Evolutionary conservation across 2,329 filamentous ascomycete genomes (phyloP).

Genomic region (Talaromyces sp.): DNA sequence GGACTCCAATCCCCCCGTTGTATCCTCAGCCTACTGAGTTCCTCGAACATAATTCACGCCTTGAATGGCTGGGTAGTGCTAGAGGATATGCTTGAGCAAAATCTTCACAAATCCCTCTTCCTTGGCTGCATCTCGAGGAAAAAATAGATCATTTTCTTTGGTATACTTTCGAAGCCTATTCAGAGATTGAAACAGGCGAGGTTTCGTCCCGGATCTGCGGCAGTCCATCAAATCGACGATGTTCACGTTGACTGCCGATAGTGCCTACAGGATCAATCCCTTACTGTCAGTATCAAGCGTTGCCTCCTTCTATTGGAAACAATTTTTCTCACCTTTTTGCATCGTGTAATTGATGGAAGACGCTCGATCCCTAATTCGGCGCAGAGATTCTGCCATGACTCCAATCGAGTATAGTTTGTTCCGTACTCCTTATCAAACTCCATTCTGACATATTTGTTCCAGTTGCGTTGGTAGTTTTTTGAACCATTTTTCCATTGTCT

Average conservation of each 20-base stretch:
- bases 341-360: slow-evolving; percentile 26
- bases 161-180: slow-evolving; percentile 22
- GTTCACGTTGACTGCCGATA: slow-evolving; percentile 28
- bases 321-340: slow-evolving; percentile 25
- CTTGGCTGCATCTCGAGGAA: slow-evolving; percentile 20
- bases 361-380: slow-evolving; percentile 23
- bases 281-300: background rate
- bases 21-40: background rate
- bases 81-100: slow-evolving; percentile 21
- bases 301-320: background rate
- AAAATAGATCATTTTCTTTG: background rate
- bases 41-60: background rate
- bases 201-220: slow-evolving; percentile 15
- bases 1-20: background rate
- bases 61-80: background rate
- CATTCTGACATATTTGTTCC: slow-evolving; percentile 22
- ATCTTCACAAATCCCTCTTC: slow-evolving; percentile 23
- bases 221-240: slow-evolving; percentile 31
- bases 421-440: slow-evolving; percentile 25
- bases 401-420: slow-evolving; percentile 17
- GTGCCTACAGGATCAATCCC: slow-evolving; percentile 17
- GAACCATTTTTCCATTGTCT: slow-evolving; percentile 24
- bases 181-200: slow-evolving; percentile 20
- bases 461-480: slow-evolving; percentile 23
- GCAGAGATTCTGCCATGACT: slow-evolving; percentile 27